Conservation (phyloP, 176 grass and related monocot genomes). For the Phoenix dactylifera region DNA sequence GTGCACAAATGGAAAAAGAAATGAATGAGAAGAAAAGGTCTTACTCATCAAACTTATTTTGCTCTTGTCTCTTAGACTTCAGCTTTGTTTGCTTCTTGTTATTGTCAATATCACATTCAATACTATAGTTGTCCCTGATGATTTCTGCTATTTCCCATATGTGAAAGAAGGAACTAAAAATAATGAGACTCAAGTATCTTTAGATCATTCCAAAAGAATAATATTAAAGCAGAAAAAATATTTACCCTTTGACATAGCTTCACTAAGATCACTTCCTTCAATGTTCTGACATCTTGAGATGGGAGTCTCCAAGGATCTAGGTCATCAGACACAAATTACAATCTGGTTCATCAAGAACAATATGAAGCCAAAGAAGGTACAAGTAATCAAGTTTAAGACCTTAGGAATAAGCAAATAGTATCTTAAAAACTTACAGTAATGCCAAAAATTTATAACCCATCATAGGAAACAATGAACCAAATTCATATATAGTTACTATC, state of each 20-base stretch:
- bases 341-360: slow-evolving; percentile 9
- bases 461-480: too few species aligned
- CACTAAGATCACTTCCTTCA: slow-evolving; percentile 40
- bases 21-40: slow-evolving; percentile 6
- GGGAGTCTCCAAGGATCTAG: slow-evolving; percentile 16
- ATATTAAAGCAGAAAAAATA: slow-evolving; percentile 5
- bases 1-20: background rate
- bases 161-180: too few species aligned
- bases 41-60: slow-evolving; percentile 26
- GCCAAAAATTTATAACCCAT: too few species aligned
- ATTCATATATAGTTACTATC: too few species aligned
- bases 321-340: slow-evolving; percentile 7
- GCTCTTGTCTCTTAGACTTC: slow-evolving; percentile 23
- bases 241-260: slow-evolving; percentile 37
- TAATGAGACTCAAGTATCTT: background rate
- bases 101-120: slow-evolving; percentile 23
- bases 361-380: background rate
- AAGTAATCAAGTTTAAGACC: too few species aligned
- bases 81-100: slow-evolving; percentile 22
- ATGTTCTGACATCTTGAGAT: slow-evolving; percentile 31
- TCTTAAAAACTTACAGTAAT: too few species aligned
- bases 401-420: too few species aligned
- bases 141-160: slow-evolving; percentile 23
- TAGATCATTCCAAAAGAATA: slow-evolving; percentile 5
- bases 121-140: slow-evolving; percentile 37